Conservation (phyloP, 768 basidiomycete genomes). For the Amylocystis lapponica region DNA sequence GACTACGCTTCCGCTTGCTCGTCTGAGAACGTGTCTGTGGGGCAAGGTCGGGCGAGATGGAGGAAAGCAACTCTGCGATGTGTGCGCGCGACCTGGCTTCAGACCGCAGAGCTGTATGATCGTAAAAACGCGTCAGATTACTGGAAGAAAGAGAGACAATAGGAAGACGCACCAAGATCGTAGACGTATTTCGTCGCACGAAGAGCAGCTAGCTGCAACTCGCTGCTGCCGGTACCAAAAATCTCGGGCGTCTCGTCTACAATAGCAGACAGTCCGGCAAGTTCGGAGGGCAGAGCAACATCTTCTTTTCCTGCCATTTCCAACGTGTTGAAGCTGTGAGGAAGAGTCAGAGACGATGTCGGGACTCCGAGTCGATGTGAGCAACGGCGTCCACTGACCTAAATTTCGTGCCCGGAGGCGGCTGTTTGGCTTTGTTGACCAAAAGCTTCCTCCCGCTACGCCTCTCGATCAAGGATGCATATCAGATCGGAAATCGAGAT, state of each 20-base stretch:
- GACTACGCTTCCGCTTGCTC: constrained; percentile 37
- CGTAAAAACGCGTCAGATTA: background rate
- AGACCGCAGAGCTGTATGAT: constrained; percentile 58
- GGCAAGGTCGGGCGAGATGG: constrained; percentile 59
- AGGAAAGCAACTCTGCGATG: constrained; percentile 59
- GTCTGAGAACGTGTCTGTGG: constrained; percentile 73
- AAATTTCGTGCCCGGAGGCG: constrained; percentile 10
- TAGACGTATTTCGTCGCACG: constrained; percentile 71
- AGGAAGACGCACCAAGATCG: constrained; percentile 54
- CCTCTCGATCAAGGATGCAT: background rate
- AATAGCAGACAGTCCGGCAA: constrained; percentile 46
- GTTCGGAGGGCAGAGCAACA: constrained; percentile 31
- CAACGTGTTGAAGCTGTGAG: too few relatives aligned
- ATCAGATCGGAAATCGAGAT: background rate
- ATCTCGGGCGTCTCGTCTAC: constrained; percentile 50
- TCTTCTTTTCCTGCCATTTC: constrained; percentile 5
- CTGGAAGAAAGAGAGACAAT: constrained; percentile 3
- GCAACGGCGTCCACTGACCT: constrained; percentile 5
- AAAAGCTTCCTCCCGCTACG: constrained; percentile 9
- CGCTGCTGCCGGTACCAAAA: constrained; percentile 47
- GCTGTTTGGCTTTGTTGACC: constrained; percentile 13
- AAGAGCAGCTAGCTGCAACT: constrained; percentile 53
- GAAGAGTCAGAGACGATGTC: too few relatives aligned
- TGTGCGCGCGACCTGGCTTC: constrained; percentile 62
- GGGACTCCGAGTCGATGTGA: too few relatives aligned